A percentile compares a stretch with the other conserved stretches of the same genome.
These are phyloP conservation scores for Nannizziopsis arthrosporioides DNA, from an alignment of 2,329 filamentous ascomycete species.

Conservation along the genomic window DNA sequence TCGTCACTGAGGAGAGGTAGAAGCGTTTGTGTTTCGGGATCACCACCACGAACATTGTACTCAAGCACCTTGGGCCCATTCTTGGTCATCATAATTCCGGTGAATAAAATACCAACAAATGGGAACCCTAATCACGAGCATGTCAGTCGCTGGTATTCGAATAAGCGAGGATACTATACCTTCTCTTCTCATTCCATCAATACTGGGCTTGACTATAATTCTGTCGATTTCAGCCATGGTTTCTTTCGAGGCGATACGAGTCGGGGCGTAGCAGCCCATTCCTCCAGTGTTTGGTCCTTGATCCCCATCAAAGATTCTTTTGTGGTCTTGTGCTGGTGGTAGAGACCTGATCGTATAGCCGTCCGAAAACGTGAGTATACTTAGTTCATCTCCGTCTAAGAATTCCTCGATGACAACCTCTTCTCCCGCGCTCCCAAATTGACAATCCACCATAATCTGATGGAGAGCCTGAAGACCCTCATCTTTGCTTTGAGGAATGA, in stretches of 20 bases:
- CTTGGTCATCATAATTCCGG: conserved; percentile 81
- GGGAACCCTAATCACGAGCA: conserved; percentile 25
- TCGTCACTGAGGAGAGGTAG: conserved; percentile 64
- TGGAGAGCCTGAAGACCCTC: conserved; percentile 73
- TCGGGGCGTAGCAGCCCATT: conserved; percentile 96
- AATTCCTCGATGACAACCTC: conserved; percentile 96
- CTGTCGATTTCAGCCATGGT: conserved; percentile 68
- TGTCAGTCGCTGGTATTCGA: conserved; percentile 43
- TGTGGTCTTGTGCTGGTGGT: conserved; percentile 91
- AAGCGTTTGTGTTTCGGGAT: conserved; percentile 82
- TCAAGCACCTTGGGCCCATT: conserved; percentile 71
- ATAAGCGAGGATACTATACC: conserved; percentile 41
- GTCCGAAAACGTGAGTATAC: conserved; percentile 82
- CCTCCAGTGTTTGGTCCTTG: conserved; percentile 88
- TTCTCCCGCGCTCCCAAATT: conserved; percentile 75
- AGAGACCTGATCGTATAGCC: conserved; percentile 72
- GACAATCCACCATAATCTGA: conserved; percentile 79
- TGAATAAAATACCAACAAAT: conserved; percentile 36
- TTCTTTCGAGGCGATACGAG: conserved; percentile 61
- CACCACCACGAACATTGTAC: conserved; percentile 88
- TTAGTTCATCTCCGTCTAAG: conserved; percentile 80
- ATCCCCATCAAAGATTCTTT: conserved; percentile 84
- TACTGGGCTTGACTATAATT: conserved; percentile 76
- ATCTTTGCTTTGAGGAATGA: conserved; percentile 68
- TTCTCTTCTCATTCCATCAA: conserved; percentile 77